phyloP scores from a whole-genome alignment of 2,329 filamentous ascomycete genomes.

The Phoma sp. region DNA sequence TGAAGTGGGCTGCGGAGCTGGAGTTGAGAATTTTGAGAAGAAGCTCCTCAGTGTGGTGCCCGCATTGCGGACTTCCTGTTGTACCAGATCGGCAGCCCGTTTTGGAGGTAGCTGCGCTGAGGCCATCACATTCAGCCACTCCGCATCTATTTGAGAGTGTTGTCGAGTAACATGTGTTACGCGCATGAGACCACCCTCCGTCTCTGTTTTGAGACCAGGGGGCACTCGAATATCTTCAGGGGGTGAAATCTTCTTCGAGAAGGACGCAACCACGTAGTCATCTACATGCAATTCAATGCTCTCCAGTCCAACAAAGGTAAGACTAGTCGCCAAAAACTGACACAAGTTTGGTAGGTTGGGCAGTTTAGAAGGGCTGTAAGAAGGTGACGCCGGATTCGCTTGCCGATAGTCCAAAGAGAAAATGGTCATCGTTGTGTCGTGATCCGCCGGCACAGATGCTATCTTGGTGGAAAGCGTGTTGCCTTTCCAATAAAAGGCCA shows the following conservation, averaged over 20 bases:
- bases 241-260: constrained; percentile 87
- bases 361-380: constrained; percentile 69
- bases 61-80: constrained; percentile 45
- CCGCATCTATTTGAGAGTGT: constrained; percentile 89
- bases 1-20: constrained; percentile 27
- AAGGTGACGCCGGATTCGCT: constrained; percentile 60
- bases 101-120: constrained; percentile 71
- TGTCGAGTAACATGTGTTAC: constrained; percentile 81
- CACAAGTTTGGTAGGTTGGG: constrained; percentile 85
- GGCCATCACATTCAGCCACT: constrained; percentile 85
- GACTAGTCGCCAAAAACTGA: constrained; percentile 91
- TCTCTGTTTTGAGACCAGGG: constrained; percentile 79
- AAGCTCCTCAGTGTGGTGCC: constrained; percentile 49
- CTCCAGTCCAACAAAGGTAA: constrained; percentile 92
- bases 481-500: constrained; percentile 99
- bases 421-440: constrained; percentile 76
- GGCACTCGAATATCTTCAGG: constrained; percentile 76
- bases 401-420: constrained; percentile 96
- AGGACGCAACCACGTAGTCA: constrained; percentile 78
- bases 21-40: constrained; percentile 48
- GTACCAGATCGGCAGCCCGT: constrained; percentile 42
- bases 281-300: constrained; percentile 91
- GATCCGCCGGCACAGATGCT: constrained; percentile 72
- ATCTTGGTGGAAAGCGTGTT: constrained; percentile 94
- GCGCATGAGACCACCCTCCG: constrained; percentile 88